Base-by-base conservation (phyloP, 2,329 filamentous ascomycete genomes). In the Colletotrichum musae region DNA sequence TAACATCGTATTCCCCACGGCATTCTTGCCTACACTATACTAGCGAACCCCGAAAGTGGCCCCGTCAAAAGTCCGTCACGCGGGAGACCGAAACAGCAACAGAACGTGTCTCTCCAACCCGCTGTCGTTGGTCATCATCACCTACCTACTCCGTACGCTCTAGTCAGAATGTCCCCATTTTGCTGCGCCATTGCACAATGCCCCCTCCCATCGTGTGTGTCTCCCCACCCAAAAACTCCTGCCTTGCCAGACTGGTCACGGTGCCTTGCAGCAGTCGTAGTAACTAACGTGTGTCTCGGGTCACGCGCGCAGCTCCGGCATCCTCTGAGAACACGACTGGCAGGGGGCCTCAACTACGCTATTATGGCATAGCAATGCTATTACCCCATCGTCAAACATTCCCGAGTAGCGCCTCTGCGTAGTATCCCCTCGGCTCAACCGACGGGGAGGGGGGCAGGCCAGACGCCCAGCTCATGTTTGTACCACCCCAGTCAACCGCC, bases 281-380 rank as follows among this genome's bases (percentile, higher is more conserved):
- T 45, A 66, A 60, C 50, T 57, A 58, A 69, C 47, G 47, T 15
- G 41, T 15, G 41, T 43, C 13, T n/a, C 16, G 41, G 26, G 50
- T 66, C 62, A 69, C 66, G 50, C 56, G 66, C 58, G 10, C 61
- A 53, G 18, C 41, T 6, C 5, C 18, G 54, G 50, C 53, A 48
- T 47, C 53, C 51, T 52, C 41, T 21, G 50, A 52, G 21, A 26
- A 13, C 24, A 13, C 21, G 16, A 52, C 13, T 12, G 48, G 39
- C 15, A 28, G 28, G 18, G 21, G 26, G 12, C 39, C 24, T 6
- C 50, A 4, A 36, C 45, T 24, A 24, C 21, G 21, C 21, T 51
- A 41, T 16, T 43, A 43, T n/a, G 41, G 41, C 41, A 43, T n/a
- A n/a, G 41, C 13, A 43, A 43, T 43, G 41, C 41, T n/a, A 24